Evolutionary conservation across 2,329 filamentous ascomycete species (phyloP), one percentile per base, ranked within the genome.

Genomic region (Sclerotinia sclerotiorum): DNA sequence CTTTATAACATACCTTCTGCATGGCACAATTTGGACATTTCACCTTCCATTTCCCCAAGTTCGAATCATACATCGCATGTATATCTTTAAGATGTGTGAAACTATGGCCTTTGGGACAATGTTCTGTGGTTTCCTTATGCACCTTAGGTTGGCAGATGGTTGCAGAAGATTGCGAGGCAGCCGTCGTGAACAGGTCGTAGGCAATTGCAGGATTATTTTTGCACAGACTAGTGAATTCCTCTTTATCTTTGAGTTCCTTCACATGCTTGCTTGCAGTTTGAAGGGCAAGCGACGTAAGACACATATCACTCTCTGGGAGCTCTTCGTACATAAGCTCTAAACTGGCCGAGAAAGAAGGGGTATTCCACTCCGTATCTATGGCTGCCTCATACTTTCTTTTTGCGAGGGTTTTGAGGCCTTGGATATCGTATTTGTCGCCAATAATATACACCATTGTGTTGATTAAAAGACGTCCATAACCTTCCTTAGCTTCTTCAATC

Each of bases 371-470:
- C 1, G 17, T 39, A 3, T 10, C 8, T 15, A 58, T 10, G 3
- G 63, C 63, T 24, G 19, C 29, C 35, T 65, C 27, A n/a, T 66
- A 72, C 51, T 72, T 72, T 5, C 32, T 32, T 4, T 5, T 60
- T 1, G 67, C 69, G 17, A 60, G 46, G 4, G 24, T 17, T 39
- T 72, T 69, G 5, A 70, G 69, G 3, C 10, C 11, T 15, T 39
- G 61, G n/a, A 72, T 67, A 29, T 67, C 65, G 44, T 68, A 71
- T 54, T 67, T 69, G 21, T 70, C 69, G 32, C 65, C 69, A 5
- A 69, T 55, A n/a, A 70, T 49, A 21, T 67, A 70, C 8, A 69
- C 49, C 27, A 52, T 55, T 2, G 68, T 29, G 42, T 70, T 70
- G 13, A 63, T 19, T 0, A 71, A 44, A 0, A 68, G 42, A 17